Evolutionary conservation across 1,284 basidiomycete species (phyloP), one percentile per base, ranked within the genome.

Genomic region (Hymenochaete sp.): DNA sequence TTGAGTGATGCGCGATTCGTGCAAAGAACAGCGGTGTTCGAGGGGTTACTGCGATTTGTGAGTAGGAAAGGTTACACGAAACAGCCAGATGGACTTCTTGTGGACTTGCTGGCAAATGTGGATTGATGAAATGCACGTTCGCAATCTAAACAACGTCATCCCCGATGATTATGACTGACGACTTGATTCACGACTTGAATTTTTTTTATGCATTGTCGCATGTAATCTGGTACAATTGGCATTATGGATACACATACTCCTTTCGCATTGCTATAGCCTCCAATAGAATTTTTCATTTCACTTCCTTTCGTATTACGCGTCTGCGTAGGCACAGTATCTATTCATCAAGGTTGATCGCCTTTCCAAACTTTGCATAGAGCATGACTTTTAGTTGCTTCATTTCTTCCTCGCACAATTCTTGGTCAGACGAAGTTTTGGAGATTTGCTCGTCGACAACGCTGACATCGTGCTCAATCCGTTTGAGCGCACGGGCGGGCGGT

Each of bases 331-430:
- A 5, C 21, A 4, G 14, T 35, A 6, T 6, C 13, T 57, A 81
- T 57, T 82, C 82, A 61, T 93, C 90, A 44, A 93, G 73, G 62
- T 93, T 97, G 66, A 97, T 97, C 45, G 92, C 87, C 44, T 75
- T 80, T 25, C 93, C 93, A 59, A 97, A 96, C 65, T 93, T 93
- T 31, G 87, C 88, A 59, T 96, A 96, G 56, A 98, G 62, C 3
- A 73, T 62, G 22, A 91, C 79, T 63, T 98, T 98, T 43, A 98
- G 75, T 50, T 79, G 75, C 57, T 89, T 86, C 95, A 98, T 98
- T 53, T 82, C 75, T 31, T 67, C 73, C 56, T 92, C 84, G 59
- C 86, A 92, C 28, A 82, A 75, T 31, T 82, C 78, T 18, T 79
- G 76, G 40, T 73, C 72, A 1, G 57, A 59, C 18, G 77, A 66